Evolutionary conservation across 306 rosid genomes (phyloP).

Genomic region (Acacia acuminata): DNA sequence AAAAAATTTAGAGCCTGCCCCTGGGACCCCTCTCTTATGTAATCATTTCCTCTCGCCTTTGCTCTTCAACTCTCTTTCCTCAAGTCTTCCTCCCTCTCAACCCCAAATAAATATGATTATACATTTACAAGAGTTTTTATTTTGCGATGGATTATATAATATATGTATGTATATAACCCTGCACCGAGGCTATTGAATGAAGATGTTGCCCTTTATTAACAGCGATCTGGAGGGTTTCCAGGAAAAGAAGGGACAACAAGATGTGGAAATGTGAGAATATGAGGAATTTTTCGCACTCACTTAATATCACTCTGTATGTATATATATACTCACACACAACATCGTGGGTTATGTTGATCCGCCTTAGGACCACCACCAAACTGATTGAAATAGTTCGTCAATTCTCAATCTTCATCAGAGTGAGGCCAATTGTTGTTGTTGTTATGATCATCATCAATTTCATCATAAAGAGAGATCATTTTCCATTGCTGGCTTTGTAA

Average conservation of each 20-base stretch:
- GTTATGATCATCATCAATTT: background rate
- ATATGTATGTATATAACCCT: too few species aligned
- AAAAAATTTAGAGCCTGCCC: conserved; percentile 41
- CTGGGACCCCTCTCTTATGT: conserved; percentile 64
- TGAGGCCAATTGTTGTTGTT: conserved; percentile 22
- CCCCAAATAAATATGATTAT: too few species aligned
- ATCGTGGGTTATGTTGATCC: background rate
- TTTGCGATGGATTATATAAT: too few species aligned
- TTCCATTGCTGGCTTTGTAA: background rate
- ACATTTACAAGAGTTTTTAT: too few species aligned
- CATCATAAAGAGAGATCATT: background rate
- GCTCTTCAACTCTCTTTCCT: background rate
- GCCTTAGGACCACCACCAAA: conserved; percentile 44
- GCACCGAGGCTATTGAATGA: too few species aligned
- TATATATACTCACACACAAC: too few species aligned
- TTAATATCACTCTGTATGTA: background rate
- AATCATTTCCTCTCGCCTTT: conserved; percentile 67
- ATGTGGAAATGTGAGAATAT: background rate
- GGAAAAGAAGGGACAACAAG: background rate
- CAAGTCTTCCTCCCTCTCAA: too few species aligned
- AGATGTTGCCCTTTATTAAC: too few species aligned
- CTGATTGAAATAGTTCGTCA: conserved; percentile 40
- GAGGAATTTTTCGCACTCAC: background rate
- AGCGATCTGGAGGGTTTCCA: background rate
- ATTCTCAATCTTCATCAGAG: conserved; percentile 35